Conservation (phyloP, 1,284 basidiomycete genomes). For the Irpex rosettiformis region DNA sequence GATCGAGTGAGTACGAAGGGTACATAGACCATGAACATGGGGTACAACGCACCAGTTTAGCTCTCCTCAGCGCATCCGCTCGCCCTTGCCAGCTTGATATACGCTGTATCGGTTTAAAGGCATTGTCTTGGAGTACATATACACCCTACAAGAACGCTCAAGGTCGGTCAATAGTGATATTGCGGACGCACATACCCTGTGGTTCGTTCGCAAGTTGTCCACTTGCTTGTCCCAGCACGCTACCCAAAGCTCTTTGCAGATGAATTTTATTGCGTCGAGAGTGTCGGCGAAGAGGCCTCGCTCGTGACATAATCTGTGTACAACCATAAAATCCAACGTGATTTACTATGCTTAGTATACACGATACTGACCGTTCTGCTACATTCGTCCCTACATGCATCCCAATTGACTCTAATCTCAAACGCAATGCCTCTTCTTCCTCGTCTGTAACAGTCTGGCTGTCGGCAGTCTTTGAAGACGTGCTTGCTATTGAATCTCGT, state of each 20-base stretch:
- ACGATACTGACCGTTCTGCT: conserved; percentile 67
- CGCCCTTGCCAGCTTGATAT: conserved; percentile 78
- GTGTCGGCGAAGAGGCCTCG: conserved; percentile 77
- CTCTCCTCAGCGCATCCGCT: conserved; percentile 68
- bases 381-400: conserved; percentile 85
- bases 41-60: conserved; percentile 57
- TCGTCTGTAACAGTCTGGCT: conserved; percentile 43
- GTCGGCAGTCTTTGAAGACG: conserved; percentile 31
- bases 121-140: conserved; percentile 90
- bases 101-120: conserved; percentile 80
- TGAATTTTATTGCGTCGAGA: conserved; percentile 90
- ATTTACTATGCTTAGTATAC: neutral
- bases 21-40: neutral
- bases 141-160: conserved; percentile 59
- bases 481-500: conserved; percentile 51
- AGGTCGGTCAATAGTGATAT: neutral
- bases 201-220: conserved; percentile 93
- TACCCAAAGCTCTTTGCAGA: conserved; percentile 95
- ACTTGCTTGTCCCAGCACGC: conserved; percentile 91
- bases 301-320: conserved; percentile 67
- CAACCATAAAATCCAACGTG: neutral
- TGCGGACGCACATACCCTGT: conserved; percentile 54
- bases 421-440: conserved; percentile 68
- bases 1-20: neutral
- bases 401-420: conserved; percentile 80